Evolutionary conservation across 2,329 filamentous ascomycete genomes (phyloP).

Genomic region (Xylaria hypoxylon): DNA sequence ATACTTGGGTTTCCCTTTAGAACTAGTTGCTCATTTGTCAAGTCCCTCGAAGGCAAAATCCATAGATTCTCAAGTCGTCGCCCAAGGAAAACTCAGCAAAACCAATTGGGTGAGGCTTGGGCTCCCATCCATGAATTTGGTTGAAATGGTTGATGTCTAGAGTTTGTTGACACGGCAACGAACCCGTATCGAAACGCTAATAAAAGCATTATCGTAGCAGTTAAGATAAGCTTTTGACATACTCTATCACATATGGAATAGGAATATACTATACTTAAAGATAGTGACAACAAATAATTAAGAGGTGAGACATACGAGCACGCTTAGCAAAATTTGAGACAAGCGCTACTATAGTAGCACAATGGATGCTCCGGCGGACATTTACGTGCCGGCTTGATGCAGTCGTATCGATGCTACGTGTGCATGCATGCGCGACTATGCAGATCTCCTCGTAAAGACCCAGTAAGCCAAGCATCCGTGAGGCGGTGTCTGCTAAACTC

Average conservation of each 20-base stretch:
- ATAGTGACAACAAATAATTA: not conserved
- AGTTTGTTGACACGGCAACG: conserved; percentile 3
- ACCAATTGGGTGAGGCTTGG: not conserved
- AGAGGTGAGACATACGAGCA: conserved; percentile 21
- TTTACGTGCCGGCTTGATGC: conserved; percentile 1
- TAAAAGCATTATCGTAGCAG: conserved; percentile 2
- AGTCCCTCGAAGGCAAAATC: not conserved
- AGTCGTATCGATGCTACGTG: conserved; percentile 11
- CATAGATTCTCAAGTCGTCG: not conserved
- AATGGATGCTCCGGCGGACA: not conserved
- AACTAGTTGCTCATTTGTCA: conserved; percentile 2
- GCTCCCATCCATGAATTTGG: not conserved
- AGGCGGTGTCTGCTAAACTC: conserved; percentile 18
- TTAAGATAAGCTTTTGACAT: not conserved
- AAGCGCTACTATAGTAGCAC: not conserved
- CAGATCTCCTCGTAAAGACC: conserved; percentile 35
- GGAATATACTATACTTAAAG: not conserved
- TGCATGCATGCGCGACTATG: conserved; percentile 24
- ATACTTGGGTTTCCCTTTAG: not conserved
- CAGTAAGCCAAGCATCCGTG: conserved; percentile 21
- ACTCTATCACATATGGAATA: not conserved
- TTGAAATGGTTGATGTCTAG: not conserved
- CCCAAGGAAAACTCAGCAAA: not conserved
- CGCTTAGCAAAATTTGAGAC: not conserved
- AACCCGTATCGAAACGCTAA: not conserved